Evolutionary conservation across 495 filamentous ascomycete species (phyloP), one percentile per base, ranked within the genome.

Genomic region (Annulohypoxylon bovei): DNA sequence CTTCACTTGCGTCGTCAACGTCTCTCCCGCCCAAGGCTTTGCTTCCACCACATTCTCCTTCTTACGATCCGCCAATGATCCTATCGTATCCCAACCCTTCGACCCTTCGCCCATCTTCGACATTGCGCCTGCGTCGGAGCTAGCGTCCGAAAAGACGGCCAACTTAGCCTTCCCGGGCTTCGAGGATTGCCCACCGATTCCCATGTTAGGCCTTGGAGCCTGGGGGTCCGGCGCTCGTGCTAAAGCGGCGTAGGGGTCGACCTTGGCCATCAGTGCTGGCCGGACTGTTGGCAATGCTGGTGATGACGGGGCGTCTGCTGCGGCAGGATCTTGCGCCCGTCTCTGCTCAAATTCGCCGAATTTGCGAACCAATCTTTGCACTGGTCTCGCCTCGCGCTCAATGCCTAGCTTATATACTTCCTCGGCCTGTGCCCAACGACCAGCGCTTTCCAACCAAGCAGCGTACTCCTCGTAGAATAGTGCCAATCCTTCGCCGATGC

Each of bases 391-490:
- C 74, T 97, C 93, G 37, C 87, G 88, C 72, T 98, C 92, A 46
- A 98, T 88, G 1, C 96, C 95, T 47, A 96, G 82, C 66, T 88
- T 87, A 70, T 95, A 99, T 1, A 99, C 90, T 77, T 99, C 96
- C 61, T 96, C 93, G 6, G 96, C 95, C 76, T 98, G 95, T 6
- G 85, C 86, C 93, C 95, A 97, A 53, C 94, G 85, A 16, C 91
- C 93, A 9, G 89, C 90, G 53, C 88, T 84, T 81, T 99, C 95
- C 18, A 99, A 80, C 92, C 94, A 97, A 0, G 87, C 91, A 0
- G 95, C 94, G 80, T 96, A 98, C 72, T 98, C 96, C 74, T 99
- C 95, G 78, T 99, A 98, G 75, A 94, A 99, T n/a, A 98, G 80
- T 0, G 95, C 95, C 8, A 99, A 83, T 1, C 87, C 83, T 71